A percentile compares a stretch with the other conserved stretches of the same genome.
Conservation (phyloP, 2,329 filamentous ascomycete species). For the Colletotrichum gigasporum region DNA sequence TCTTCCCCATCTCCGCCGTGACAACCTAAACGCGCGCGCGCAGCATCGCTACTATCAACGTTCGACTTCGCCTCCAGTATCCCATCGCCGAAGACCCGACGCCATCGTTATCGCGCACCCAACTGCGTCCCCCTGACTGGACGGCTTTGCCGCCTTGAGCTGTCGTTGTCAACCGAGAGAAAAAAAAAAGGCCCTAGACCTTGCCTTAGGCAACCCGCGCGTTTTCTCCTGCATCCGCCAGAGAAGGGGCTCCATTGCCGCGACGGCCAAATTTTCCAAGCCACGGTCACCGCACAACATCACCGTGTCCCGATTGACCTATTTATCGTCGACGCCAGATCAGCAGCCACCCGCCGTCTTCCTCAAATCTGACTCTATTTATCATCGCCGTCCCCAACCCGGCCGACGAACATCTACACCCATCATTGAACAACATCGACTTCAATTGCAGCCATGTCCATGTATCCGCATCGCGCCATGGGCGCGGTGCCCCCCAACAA, state of each 20-base stretch:
- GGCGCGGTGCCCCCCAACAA: conserved; percentile 70
- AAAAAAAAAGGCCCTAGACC: conserved; percentile 5
- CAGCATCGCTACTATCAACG: conserved; percentile 6
- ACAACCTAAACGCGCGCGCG: conserved; percentile 27
- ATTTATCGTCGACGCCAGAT: not conserved
- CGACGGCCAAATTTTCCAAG: conserved; percentile 26
- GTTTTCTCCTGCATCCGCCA: conserved; percentile 10
- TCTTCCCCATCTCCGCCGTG: conserved; percentile 24
- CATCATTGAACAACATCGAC: not conserved
- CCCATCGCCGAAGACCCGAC: not conserved
- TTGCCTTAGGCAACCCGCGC: conserved; percentile 25
- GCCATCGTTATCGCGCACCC: conserved; percentile 9
- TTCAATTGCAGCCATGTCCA: conserved; percentile 62
- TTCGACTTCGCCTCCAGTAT: conserved; percentile 8
- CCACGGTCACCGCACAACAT: not conserved
- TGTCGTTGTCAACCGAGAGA: conserved; percentile 20
- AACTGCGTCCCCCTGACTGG: conserved; percentile 22
- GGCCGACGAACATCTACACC: not conserved
- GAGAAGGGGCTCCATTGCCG: conserved; percentile 23
- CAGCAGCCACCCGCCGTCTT: not conserved
- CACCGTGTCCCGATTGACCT: not conserved
- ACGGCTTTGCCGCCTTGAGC: conserved; percentile 23
- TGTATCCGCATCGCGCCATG: conserved; percentile 94
- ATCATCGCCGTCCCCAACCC: conserved; percentile 21
- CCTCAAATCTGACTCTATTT: not conserved